Evolutionary conservation across 176 grass and related monocot species (phyloP), one percentile per base, ranked within the genome.

Genomic region (Triticum monococcum): DNA sequence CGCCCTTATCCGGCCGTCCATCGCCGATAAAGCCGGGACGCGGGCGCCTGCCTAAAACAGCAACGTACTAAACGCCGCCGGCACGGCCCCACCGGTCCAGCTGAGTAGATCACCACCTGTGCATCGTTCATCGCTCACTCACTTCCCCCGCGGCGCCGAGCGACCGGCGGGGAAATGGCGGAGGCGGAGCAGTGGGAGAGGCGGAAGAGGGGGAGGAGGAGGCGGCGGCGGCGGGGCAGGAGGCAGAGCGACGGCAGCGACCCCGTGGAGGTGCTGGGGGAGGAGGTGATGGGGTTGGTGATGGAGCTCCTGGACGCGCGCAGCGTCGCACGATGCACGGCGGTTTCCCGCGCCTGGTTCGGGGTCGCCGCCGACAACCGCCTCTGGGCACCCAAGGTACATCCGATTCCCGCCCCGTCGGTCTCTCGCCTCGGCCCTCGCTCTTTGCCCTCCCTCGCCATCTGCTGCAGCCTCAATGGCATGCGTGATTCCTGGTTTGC

Each of bases 301-400:
- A 83, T 94, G 61, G 88, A 86, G 75, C 79, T 85, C 52, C 72
- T 91, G 74, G 92, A 92, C 90, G 92, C 90, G 71, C 68, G 86
- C 88, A 91, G 92, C 95, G 88, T 91, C 88, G 95, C 89, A 81
- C 91, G 89, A 79, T 95, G 93, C 77, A 90, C 87, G 14, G 88
- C 69, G 33, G 85, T 95, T 11, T 95, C 93, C 83, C 75, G 56
- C 41, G 63, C 84, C 4, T 95, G 96, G 96, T 59, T 82, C 37
- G 75, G 62, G 67, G 76, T 95, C 62, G 89, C 96, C 77, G 79
- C 56, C 80, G 78, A 59, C 76, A 88, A 94, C 87, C 78, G 71
- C 72, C 83, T 98, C 63, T 98, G 91, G 96, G 91, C 80, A 79
- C 81, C 89, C 24, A 93, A 87, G 93, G 93, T 75, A 48, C 41